Evolutionary conservation across 331 rosid genomes (phyloP).

Genomic region (Quercus lobata): DNA sequence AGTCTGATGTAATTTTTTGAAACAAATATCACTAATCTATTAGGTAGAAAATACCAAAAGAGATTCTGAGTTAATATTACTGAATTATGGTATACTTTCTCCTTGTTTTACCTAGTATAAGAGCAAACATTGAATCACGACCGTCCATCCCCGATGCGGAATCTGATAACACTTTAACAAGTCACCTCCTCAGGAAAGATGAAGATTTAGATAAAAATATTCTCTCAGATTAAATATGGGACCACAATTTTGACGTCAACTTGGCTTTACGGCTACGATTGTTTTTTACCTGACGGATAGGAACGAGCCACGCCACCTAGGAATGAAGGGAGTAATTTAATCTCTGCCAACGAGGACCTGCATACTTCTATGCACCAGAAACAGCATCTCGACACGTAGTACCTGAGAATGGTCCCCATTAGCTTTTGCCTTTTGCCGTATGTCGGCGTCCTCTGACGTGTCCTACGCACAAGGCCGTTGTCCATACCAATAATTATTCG

Average conservation of each 20-base stretch:
- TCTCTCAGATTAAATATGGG: not conserved
- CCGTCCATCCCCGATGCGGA: slow-evolving; percentile 13
- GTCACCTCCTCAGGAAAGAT: not conserved
- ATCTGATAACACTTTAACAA: slow-evolving; percentile 11
- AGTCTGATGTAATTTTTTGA: too few species aligned
- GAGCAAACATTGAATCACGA: not conserved
- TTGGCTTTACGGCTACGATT: not conserved
- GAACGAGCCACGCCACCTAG: slow-evolving; percentile 1
- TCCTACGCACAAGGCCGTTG: not conserved
- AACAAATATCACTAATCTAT: too few species aligned
- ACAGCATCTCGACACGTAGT: slow-evolving; percentile 6
- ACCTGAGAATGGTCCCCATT: slow-evolving; percentile 16
- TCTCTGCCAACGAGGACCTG: slow-evolving; percentile 26
- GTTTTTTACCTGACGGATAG: not conserved
- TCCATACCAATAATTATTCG: too few species aligned
- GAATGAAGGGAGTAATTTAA: not conserved
- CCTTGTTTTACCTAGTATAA: slow-evolving; percentile 16
- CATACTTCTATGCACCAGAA: not conserved
- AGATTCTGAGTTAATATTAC: fast-evolving
- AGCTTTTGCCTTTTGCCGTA: not conserved
- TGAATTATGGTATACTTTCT: too few species aligned
- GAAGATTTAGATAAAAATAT: not conserved
- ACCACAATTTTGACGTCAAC: not conserved
- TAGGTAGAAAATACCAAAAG: fast-evolving
- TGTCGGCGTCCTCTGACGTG: slow-evolving; percentile 37